These are phyloP conservation scores for Arthrobotrys musiformis DNA, from an alignment of 2,329 filamentous ascomycete species.

Conservation along the genomic window DNA sequence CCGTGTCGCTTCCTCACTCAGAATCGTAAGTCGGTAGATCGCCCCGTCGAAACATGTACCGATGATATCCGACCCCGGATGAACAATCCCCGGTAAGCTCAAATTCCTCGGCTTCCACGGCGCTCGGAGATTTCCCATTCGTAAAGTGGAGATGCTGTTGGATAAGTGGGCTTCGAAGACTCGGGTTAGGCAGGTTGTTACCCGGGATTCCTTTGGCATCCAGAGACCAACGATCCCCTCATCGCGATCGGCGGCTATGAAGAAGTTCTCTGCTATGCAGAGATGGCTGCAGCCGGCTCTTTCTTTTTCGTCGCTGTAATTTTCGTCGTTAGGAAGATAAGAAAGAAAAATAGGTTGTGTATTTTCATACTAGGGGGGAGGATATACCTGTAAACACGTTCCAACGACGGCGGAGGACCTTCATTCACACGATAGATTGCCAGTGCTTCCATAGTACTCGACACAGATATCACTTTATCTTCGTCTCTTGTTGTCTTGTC, in stretches of 20 bases:
- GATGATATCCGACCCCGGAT: conserved; percentile 68
- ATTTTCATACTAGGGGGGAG: not conserved
- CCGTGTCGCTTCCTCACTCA: conserved; percentile 63
- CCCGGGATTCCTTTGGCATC: conserved; percentile 57
- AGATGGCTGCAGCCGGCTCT: conserved; percentile 36
- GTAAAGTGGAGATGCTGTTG: conserved; percentile 70
- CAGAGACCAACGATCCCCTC: conserved; percentile 59
- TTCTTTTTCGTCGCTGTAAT: conserved; percentile 36
- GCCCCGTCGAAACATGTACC: conserved; percentile 77
- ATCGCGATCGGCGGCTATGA: conserved; percentile 59
- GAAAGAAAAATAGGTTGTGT: too few species aligned
- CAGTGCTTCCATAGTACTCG: conserved; percentile 27
- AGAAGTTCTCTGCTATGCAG: conserved; percentile 34
- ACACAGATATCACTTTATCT: conserved; percentile 31
- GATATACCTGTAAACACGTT: conserved; percentile 19
- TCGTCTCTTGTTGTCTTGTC: too few species aligned
- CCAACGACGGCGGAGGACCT: conserved; percentile 7
- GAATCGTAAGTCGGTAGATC: conserved; percentile 74
- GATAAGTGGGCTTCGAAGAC: conserved; percentile 71
- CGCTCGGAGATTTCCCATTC: conserved; percentile 68
- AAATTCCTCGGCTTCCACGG: conserved; percentile 64
- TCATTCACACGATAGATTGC: conserved; percentile 31
- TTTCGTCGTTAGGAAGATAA: too few species aligned
- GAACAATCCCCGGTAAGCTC: conserved; percentile 61
- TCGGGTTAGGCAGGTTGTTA: conserved; percentile 57